phyloP scores from a whole-genome alignment of 164 flowering plant species.

The Santalum album region DNA sequence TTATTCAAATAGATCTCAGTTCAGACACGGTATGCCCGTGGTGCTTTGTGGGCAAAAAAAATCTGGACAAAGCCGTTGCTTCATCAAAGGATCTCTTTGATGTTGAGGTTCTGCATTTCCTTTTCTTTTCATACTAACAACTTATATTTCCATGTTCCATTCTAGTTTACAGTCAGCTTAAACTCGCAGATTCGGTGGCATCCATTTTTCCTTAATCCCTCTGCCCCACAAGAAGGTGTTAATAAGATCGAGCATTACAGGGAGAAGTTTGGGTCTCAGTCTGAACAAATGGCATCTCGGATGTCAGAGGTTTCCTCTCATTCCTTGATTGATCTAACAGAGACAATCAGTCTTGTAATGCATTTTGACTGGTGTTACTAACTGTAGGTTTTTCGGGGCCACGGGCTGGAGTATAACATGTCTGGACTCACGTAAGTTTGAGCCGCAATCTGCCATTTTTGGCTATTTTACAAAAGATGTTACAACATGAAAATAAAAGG shows the following conservation, averaged over 20 bases:
- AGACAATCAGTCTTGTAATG: no score
- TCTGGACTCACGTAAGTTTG: constrained; percentile 76
- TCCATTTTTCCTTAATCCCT: constrained; percentile 70
- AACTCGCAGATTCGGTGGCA: constrained; percentile 71
- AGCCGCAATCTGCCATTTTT: background rate
- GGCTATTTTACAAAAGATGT: background rate
- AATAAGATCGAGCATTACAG: constrained; percentile 45
- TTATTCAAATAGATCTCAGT: constrained; percentile 61
- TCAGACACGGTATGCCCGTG: constrained; percentile 93
- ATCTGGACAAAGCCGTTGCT: constrained; percentile 79
- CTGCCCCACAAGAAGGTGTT: constrained; percentile 80
- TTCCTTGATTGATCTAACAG: background rate
- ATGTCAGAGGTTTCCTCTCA: constrained; percentile 64
- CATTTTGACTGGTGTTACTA: no score
- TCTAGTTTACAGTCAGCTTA: background rate
- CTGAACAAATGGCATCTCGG: constrained; percentile 34
- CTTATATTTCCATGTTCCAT: background rate
- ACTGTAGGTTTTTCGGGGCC: constrained; percentile 55
- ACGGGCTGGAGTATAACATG: constrained; percentile 56
- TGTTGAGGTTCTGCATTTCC: constrained; percentile 53
- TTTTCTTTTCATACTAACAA: background rate
- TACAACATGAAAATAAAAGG: background rate
- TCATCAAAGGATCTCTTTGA: constrained; percentile 53
- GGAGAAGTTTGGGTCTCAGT: constrained; percentile 59
- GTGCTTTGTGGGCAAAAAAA: constrained; percentile 92